A percentile compares a stretch with the other conserved stretches of the same genome.
phyloP scores from a whole-genome alignment of 768 basidiomycete genomes.

The Trametes cubensis region DNA sequence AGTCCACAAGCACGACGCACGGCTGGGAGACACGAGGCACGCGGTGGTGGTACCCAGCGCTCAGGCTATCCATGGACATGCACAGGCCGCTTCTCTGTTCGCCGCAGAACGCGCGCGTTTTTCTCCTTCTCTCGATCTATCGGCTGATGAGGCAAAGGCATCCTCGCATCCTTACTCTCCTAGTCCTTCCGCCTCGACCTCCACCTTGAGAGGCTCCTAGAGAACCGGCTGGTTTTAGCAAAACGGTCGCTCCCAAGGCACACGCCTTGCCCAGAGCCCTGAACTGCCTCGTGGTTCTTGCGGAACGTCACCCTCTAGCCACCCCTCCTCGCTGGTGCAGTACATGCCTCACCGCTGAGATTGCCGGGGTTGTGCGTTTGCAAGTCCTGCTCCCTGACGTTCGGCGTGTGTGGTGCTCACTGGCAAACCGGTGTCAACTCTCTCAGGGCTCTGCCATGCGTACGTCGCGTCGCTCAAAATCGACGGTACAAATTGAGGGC shows the following conservation, averaged over 20 bases:
- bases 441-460: constrained; percentile 20
- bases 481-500: constrained; percentile 25
- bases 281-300: constrained; percentile 8
- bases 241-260: constrained; percentile 5
- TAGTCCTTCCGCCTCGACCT: constrained; percentile 11
- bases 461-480: constrained; percentile 9
- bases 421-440: constrained; percentile 7
- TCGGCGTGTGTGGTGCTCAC: constrained; percentile 11
- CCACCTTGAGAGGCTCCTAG: constrained; percentile 7
- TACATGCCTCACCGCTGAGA: constrained; percentile 11
- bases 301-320: constrained; percentile 8
- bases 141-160: constrained; percentile 12
- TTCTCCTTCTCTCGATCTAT: constrained; percentile 4
- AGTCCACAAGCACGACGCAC: constrained; percentile 19
- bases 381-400: constrained; percentile 7
- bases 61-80: constrained; percentile 10
- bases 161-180: constrained; percentile 6
- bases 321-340: constrained; percentile 12
- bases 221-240: constrained; percentile 14
- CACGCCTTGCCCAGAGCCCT: constrained; percentile 11
- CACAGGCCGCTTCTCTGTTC: constrained; percentile 1
- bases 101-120: constrained; percentile 15
- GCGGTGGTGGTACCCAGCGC: constrained; percentile 9
- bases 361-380: constrained; percentile 7
- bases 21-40: constrained; percentile 18